phyloP scores from a whole-genome alignment of 805 yeast genomes.

The Suhomyces sp. region DNA sequence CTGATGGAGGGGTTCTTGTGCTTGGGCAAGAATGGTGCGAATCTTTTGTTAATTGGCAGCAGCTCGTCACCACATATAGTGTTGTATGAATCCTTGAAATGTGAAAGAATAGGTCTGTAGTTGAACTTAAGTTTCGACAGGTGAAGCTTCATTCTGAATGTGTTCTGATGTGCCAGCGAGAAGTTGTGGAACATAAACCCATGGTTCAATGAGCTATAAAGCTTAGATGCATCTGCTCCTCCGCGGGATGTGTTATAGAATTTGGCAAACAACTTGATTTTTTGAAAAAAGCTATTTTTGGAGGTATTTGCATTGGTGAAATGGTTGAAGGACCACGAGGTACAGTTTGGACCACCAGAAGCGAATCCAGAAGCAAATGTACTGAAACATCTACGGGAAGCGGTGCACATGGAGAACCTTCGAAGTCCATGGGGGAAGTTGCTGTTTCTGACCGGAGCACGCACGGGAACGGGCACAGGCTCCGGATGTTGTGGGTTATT shows the following conservation, averaged over 20 bases:
- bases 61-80: neutral
- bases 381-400: neutral
- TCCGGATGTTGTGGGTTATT: conserved; percentile 22
- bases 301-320: conserved; percentile 7
- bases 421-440: neutral
- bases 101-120: conserved; percentile 15
- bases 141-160: conserved; percentile 20
- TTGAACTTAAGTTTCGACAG: conserved; percentile 18
- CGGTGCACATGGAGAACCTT: conserved; percentile 4
- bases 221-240: neutral
- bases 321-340: conserved; percentile 8
- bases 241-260: conserved; percentile 12
- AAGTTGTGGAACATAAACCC: conserved; percentile 25
- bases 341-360: conserved; percentile 1
- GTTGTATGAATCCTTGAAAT: conserved; percentile 2
- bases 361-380: conserved; percentile 4
- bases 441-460: conserved; percentile 25
- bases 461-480: conserved; percentile 40
- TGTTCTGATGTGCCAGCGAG: conserved; percentile 21
- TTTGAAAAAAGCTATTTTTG: conserved; percentile 6
- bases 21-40: conserved; percentile 3
- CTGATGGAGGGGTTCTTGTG: conserved; percentile 16
- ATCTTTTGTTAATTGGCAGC: conserved; percentile 1
- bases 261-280: conserved; percentile 12
- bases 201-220: conserved; percentile 4